A percentile compares a stretch with the other conserved stretches of the same genome.
Conservation (phyloP, 768 basidiomycete species). For the Lyophyllum decastes region DNA sequence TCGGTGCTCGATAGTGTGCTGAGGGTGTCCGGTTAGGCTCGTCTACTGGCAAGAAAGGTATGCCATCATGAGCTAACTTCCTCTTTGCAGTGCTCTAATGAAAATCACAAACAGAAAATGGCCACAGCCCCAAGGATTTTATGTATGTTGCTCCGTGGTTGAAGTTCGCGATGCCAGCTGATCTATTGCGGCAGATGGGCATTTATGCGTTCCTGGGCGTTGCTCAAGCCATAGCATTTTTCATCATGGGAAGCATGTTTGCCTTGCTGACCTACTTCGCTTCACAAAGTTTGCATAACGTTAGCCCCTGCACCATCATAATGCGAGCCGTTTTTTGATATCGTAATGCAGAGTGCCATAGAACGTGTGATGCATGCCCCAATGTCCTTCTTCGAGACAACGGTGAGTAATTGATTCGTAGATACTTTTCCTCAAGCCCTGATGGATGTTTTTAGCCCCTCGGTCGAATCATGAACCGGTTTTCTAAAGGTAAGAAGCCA, state of each 20-base stretch:
- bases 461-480: constrained; percentile 89
- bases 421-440: neutral
- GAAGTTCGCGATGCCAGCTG: neutral
- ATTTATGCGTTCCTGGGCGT: constrained; percentile 77
- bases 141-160: constrained; percentile 44
- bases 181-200: constrained; percentile 58
- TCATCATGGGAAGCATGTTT: constrained; percentile 65
- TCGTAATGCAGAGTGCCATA: constrained; percentile 50
- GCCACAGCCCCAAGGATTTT: constrained; percentile 63
- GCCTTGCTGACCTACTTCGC: constrained; percentile 77
- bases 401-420: constrained; percentile 38
- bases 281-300: constrained; percentile 66
- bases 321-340: neutral
- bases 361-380: constrained; percentile 79
- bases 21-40: constrained; percentile 44
- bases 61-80: constrained; percentile 16
- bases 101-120: constrained; percentile 38
- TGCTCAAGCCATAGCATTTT: constrained; percentile 65
- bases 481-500: constrained; percentile 64
- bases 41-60: constrained; percentile 83
- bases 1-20: neutral
- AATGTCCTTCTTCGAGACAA: constrained; percentile 90
- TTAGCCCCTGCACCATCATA: constrained; percentile 21
- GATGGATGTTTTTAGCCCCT: constrained; percentile 49
- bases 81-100: constrained; percentile 10